Evolutionary conservation across 31 red algal species (phyloP), one percentile per base, ranked within the genome.

Genomic region (Odonthalia washingtoniensis): DNA sequence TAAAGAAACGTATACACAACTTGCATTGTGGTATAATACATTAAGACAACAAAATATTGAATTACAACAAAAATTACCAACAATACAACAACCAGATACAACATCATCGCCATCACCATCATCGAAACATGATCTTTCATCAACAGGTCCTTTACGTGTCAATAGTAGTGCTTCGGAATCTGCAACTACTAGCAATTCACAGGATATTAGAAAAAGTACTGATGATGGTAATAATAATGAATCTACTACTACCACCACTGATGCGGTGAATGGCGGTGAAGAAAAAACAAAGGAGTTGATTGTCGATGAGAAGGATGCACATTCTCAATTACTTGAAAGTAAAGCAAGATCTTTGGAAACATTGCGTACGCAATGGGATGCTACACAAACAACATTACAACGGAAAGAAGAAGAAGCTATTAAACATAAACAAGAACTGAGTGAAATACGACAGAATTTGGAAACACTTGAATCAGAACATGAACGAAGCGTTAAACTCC

Each of bases 1-100:
- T 65, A 84, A 79, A 53, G 72, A 67, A 5, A 94, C 92, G 28
- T 94, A 94, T 74, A 87, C 70, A 21, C 91, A 89, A 27, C 85
- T 94, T 24, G 86, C 91, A 3, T 78, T 46, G 28, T 89, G 85
- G 91, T 94, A 94, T 75, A 88, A 94, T 70, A 89, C 81, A 21
- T 75, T 94, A 21, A 46, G 91, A 5, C 74, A 72, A 43, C 85
- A 94, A 79, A 77, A 94, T 42, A 85, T 65, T 2, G 91, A 88
- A 65, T 72, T 89, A 5, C 91, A 94, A 67, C 28, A 81, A 61
- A 84, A 88, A 57, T 43, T 67, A 30, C 46, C 72, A 0, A 36
- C 28, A 72, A 70, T 18, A 32, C 76, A 0, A 37, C n/a, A 18
- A 64, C 76, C 2, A 49, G 65, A 49, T 61, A 49, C 2, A 31